A percentile compares a stretch with the other conserved stretches of the same genome.
Evolutionary conservation across 345 rosid genomes (phyloP).

Genomic region (Ricinus communis): DNA sequence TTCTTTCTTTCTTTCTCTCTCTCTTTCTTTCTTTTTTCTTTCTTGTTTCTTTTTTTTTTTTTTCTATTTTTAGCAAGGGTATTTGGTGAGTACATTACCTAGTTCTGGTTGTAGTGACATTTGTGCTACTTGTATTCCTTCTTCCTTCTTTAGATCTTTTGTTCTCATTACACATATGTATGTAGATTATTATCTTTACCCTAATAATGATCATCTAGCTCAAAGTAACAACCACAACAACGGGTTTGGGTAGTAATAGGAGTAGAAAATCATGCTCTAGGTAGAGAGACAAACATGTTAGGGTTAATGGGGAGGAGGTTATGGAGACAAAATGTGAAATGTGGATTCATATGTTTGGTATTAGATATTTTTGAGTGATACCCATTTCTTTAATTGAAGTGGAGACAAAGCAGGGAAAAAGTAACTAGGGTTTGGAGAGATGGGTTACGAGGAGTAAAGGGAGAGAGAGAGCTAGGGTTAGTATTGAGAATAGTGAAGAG

Average conservation of each 20-base stretch:
- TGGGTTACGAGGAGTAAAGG: neutral
- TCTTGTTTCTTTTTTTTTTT: conserved; percentile 20
- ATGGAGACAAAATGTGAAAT: conserved; percentile 32
- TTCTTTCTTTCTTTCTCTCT: no score
- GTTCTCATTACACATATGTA: conserved; percentile 13
- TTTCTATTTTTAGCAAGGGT: conserved; percentile 48
- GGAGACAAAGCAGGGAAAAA: neutral
- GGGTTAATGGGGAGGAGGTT: conserved; percentile 16
- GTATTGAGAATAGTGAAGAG: conserved; percentile 2
- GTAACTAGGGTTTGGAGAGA: conserved; percentile 31
- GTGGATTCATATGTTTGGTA: conserved; percentile 32
- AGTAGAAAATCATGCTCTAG: no score
- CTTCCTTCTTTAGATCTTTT: conserved; percentile 22
- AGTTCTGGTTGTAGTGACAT: conserved; percentile 46
- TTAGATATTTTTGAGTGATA: neutral
- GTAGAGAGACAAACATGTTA: conserved; percentile 5
- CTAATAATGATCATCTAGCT: neutral
- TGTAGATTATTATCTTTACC: neutral
- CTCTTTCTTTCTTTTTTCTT: conserved; percentile 13
- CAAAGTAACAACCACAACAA: neutral
- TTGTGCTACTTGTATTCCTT: conserved; percentile 60
- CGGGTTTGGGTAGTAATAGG: neutral
- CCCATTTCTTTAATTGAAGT: no score
- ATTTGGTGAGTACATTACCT: conserved; percentile 22
- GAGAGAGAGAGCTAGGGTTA: neutral